These are phyloP conservation scores for Fraxinus floribunda DNA, from an alignment of 305 asterid species.

Conservation along the genomic window DNA sequence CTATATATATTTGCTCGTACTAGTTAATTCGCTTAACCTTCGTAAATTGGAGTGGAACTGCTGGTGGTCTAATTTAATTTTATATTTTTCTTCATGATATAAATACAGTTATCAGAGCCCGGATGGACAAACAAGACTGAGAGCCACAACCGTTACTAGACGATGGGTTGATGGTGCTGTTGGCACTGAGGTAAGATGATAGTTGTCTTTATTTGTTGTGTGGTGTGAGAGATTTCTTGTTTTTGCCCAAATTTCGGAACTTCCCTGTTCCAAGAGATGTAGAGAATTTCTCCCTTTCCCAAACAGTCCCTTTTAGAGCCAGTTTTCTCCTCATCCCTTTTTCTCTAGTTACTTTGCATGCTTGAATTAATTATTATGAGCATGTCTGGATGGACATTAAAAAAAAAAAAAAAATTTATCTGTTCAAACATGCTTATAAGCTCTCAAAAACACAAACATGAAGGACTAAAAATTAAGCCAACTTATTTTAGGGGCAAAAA, in stretches of 20 bases:
- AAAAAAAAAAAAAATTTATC: too few species aligned
- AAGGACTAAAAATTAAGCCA: not conserved
- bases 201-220: conserved; percentile 13
- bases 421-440: not conserved
- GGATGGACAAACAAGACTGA: conserved; percentile 73
- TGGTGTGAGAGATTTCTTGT: not conserved
- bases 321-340: not conserved
- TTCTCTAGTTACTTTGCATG: not conserved
- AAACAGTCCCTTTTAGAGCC: conserved; percentile 7
- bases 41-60: not conserved
- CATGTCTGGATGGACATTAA: not conserved
- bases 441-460: not conserved
- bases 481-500: not conserved
- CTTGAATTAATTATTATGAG: not conserved
- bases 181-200: conserved; percentile 70
- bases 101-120: conserved; percentile 73
- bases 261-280: conserved; percentile 14
- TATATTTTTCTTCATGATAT: conserved; percentile 6
- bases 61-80: conserved; percentile 5
- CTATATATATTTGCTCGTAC: not conserved
- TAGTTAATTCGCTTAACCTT: conserved; percentile 16
- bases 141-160: conserved; percentile 85
- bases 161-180: conserved; percentile 77
- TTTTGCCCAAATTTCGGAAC: conserved; percentile 21
- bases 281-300: not conserved